Percentiles rank a stretch among this genome's conserved stretches.
These are phyloP conservation scores for Haplosporangium gracile DNA, from an alignment of 192 early-diverging fungal genomes.

Conservation along the genomic window DNA sequence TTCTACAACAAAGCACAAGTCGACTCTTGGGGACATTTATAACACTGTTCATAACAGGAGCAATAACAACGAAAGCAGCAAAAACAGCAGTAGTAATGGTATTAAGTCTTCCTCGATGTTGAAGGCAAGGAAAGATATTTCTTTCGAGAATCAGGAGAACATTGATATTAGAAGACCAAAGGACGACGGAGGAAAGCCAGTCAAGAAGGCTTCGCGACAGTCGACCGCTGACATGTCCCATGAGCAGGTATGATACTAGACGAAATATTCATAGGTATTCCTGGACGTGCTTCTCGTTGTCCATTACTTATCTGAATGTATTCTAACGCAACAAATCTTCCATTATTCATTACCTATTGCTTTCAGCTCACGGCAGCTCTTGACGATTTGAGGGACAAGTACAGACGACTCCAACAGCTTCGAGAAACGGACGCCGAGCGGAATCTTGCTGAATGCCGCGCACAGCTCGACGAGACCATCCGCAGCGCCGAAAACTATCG, in stretches of 20 bases:
- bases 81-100: neutral
- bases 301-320: neutral
- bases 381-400: conserved; percentile 36
- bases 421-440: conserved; percentile 38
- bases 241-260: conserved; percentile 14
- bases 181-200: neutral
- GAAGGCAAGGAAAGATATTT: neutral
- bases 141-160: conserved; percentile 9
- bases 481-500: conserved; percentile 48
- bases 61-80: neutral
- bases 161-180: neutral
- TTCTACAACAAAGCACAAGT: neutral
- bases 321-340: neutral
- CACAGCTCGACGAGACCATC: conserved; percentile 40
- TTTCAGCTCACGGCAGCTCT: conserved; percentile 23
- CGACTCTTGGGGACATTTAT: neutral
- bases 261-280: neutral
- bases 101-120: neutral
- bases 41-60: conserved; percentile 8
- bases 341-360: neutral
- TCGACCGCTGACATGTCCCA: neutral
- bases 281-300: neutral
- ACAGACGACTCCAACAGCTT: conserved; percentile 44
- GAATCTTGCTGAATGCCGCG: conserved; percentile 31
- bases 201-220: neutral